Evolutionary conservation across 164 flowering plant genomes (phyloP), one percentile per base, ranked within the genome.

Genomic region (Hamamelis virginiana): DNA sequence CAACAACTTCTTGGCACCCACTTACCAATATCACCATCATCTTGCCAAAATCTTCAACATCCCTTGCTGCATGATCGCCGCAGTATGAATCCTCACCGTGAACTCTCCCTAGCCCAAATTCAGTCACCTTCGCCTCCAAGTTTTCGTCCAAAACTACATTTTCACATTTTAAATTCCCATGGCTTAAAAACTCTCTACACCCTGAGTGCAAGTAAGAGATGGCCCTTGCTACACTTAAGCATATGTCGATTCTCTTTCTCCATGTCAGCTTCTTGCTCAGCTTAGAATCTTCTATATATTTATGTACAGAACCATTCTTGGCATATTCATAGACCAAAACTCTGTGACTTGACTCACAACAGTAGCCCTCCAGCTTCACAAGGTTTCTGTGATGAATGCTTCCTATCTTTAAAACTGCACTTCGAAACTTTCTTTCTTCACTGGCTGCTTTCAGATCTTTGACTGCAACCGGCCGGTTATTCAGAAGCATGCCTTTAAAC

Each of bases 311-410:
- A 38, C 86, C 86, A 64, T 85, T 80, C 74, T 78, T 81, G n/a
- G 76, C 85, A 71, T 73, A 82, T 72, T 90, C 93, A 56, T 87
- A 89, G 25, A 90, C 83, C 76, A 90, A 60, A 71, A 71, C 82
- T 68, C 84, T 78, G 47, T 77, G 83, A 19, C 57, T 66, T 8
- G 76, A 63, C 59, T 88, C 96, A 52, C 87, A 85, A 52, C 96
- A 90, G 69, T 84, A 87, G 10, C 91, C 96, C 64, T 83, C 85
- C 69, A 90, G 74, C 75, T 74, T 86, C 68, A 81, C 69, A 27
- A 90, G 82, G 74, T 86, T 84, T 51, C 80, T 87, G 75, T 90
- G 96, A 72, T 83, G 84, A 64, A 89, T 82, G 77, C 80, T 75
- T 53, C 91, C 89, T 11, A 90, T 59, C 43, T 74, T 81, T 11